A percentile compares a stretch with the other conserved stretches of the same genome.
Evolutionary conservation across 495 filamentous ascomycete species (phyloP).

Genomic region (Margaritispora aquatica): DNA sequence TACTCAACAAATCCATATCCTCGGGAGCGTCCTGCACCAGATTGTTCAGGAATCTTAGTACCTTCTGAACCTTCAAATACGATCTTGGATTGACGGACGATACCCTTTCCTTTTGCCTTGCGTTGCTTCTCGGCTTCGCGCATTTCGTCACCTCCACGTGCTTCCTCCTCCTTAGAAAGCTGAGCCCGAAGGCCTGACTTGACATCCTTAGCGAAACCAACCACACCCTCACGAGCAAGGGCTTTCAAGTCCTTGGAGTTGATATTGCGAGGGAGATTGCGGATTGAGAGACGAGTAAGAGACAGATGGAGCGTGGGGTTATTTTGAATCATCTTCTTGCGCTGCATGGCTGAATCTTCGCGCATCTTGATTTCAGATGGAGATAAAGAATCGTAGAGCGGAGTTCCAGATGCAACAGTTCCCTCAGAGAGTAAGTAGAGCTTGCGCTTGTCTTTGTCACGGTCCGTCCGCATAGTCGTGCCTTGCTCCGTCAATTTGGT

Average conservation of each 20-base stretch:
- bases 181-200: slow-evolving; percentile 63
- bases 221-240: slow-evolving; percentile 81
- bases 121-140: slow-evolving; percentile 67
- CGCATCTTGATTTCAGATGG: slow-evolving; percentile 80
- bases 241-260: slow-evolving; percentile 87
- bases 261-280: slow-evolving; percentile 82
- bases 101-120: slow-evolving; percentile 78
- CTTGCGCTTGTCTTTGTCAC: slow-evolving; percentile 84
- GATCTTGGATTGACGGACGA: slow-evolving; percentile 93
- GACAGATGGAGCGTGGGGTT: slow-evolving; percentile 88
- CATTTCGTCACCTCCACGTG: slow-evolving; percentile 73
- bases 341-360: slow-evolving; percentile 80
- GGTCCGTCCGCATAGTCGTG: slow-evolving; percentile 53
- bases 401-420: slow-evolving; percentile 61
- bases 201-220: slow-evolving; percentile 89
- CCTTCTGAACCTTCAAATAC: slow-evolving; percentile 84
- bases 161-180: slow-evolving; percentile 80
- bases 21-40: slow-evolving; percentile 67
- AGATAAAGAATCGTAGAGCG: slow-evolving; percentile 67
- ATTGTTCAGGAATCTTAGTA: slow-evolving; percentile 67
- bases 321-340: slow-evolving; percentile 79
- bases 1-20: slow-evolving; percentile 99
- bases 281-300: slow-evolving; percentile 86
- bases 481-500: slow-evolving; percentile 64
- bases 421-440: slow-evolving; percentile 88